Evolutionary conservation across 805 yeast species (phyloP), one percentile per base, ranked within the genome.

Genomic region (Sporopachydermia lactativora): DNA sequence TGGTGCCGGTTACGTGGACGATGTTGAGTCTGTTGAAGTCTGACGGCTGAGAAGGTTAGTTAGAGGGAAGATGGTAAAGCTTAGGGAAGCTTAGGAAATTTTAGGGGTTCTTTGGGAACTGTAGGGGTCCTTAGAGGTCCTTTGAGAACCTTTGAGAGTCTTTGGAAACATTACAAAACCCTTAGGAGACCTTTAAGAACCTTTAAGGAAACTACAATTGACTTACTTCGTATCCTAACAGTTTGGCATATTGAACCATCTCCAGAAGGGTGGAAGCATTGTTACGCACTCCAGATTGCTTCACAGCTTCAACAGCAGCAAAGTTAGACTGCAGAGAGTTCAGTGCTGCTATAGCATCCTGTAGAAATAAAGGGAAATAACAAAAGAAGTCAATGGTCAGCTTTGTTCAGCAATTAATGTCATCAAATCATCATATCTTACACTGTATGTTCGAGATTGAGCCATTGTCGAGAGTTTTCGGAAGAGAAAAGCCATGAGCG

Each of bases 1-100:
- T 92, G 1, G 99, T 92, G 15, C 99, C 99, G 0, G 99, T 88
- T 31, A 94, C 80, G 54, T 92, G 99, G 35, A 92, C 70, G 2
- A 86, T 69, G 50, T 88, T 88, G 50, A 92, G 58, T 45, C 60
- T 68, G 60, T 88, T 74, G 54, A 84, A 75, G 46, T 82, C 94
- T 3, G 61, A 49, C 1, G 82, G 75, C 19, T 54, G 47, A 38
- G 4, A 39, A 8, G 8, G 31, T 24, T 24, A 24, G 31, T 24
- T 13, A 38, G 43, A 39, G 48, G 43, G 51, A 65, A 65, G 0
- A 69, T 69, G 47, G n/a, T n/a, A n/a, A n/a, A n/a, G n/a, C n/a
- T n/a, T n/a, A n/a, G n/a, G n/a, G n/a, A n/a, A n/a, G n/a, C n/a
- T n/a, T n/a, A n/a, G n/a, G n/a, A n/a, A n/a, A n/a, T n/a, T n/a